Conservation (phyloP, 768 basidiomycete genomes). For the Phylloporus rhodoxanthus region DNA sequence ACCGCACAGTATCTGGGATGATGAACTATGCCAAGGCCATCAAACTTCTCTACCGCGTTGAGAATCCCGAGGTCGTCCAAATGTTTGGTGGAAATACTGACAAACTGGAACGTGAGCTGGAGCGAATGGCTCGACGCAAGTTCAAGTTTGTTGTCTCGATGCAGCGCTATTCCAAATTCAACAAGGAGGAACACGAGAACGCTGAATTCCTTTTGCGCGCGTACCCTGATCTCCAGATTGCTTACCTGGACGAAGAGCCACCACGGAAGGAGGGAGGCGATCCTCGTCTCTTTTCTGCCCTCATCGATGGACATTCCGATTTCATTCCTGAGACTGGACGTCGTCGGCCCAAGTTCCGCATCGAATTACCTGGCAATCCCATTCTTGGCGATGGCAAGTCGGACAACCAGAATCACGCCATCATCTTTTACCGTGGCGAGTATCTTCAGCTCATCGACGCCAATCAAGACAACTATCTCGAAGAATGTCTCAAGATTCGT, state of each 20-base stretch:
- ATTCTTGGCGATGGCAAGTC: slow-evolving; percentile 99
- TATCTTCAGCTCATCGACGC: slow-evolving; percentile 99
- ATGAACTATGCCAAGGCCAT: slow-evolving; percentile 99
- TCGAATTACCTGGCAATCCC: slow-evolving; percentile 97
- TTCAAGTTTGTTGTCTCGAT: slow-evolving; percentile 99
- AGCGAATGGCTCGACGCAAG: slow-evolving; percentile 95
- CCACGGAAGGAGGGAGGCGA: slow-evolving; percentile 93
- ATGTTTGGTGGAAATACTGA: slow-evolving; percentile 97
- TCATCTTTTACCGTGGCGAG: slow-evolving; percentile 98
- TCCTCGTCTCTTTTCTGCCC: slow-evolving; percentile 87
- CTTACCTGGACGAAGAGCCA: slow-evolving; percentile 95
- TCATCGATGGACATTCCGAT: slow-evolving; percentile 98
- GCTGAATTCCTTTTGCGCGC: slow-evolving; percentile 96
- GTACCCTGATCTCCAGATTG: slow-evolving; percentile 97
- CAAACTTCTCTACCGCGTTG: slow-evolving; percentile 98
- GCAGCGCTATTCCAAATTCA: slow-evolving; percentile 99
- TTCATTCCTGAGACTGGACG: slow-evolving; percentile 85
- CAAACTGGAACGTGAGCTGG: slow-evolving; percentile 90
- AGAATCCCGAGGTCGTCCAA: slow-evolving; percentile 99
- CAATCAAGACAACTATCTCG: slow-evolving; percentile 99
- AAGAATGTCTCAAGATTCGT: slow-evolving; percentile 98
- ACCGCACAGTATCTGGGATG: slow-evolving; percentile 98
- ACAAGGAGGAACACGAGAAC: slow-evolving; percentile 98
- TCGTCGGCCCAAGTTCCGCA: slow-evolving; percentile 92
- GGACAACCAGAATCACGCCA: slow-evolving; percentile 99